Conservation (phyloP, 495 filamentous ascomycete genomes). For the Xylaria venustula region DNA sequence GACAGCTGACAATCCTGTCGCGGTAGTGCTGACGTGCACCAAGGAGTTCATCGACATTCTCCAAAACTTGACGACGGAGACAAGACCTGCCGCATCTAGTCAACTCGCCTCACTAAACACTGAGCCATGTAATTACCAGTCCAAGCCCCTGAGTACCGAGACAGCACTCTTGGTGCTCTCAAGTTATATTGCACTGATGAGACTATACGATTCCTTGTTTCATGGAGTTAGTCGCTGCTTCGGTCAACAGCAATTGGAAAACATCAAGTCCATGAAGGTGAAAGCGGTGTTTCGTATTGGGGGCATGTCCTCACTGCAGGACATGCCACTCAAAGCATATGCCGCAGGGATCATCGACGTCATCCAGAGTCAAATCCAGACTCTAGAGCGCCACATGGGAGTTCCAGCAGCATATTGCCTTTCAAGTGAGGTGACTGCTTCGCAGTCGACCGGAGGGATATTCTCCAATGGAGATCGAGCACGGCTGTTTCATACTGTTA, state of each 20-base stretch:
- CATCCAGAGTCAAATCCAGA: slow-evolving; percentile 15
- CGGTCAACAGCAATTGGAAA: neutral
- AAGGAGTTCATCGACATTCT: slow-evolving; percentile 12
- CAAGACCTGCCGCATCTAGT: neutral
- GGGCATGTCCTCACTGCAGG: slow-evolving; percentile 16
- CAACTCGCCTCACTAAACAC: neutral
- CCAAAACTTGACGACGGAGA: slow-evolving; percentile 8
- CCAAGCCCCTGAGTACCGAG: slow-evolving; percentile 7
- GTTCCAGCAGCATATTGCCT: slow-evolving; percentile 17
- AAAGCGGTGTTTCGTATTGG: slow-evolving; percentile 20
- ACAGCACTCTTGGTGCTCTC: slow-evolving; percentile 1
- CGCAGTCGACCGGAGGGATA: slow-evolving; percentile 12
- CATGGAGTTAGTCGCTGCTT: neutral
- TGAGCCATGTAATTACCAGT: neutral
- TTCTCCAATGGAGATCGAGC: slow-evolving; percentile 14
- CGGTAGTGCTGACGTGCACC: neutral
- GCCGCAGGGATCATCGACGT: slow-evolving; percentile 14
- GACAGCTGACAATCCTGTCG: neutral
- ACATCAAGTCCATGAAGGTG: slow-evolving; percentile 14
- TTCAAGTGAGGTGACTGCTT: slow-evolving; percentile 11
- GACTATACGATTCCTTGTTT: slow-evolving; percentile 5
- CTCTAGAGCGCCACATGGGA: slow-evolving; percentile 15
- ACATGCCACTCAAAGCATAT: slow-evolving; percentile 18
- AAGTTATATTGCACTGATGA: slow-evolving; percentile 8
- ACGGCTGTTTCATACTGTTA: slow-evolving; percentile 12